Evolutionary conservation across 78 protist species (phyloP).

Genomic region (Planoprotostelium fungivorum): DNA sequence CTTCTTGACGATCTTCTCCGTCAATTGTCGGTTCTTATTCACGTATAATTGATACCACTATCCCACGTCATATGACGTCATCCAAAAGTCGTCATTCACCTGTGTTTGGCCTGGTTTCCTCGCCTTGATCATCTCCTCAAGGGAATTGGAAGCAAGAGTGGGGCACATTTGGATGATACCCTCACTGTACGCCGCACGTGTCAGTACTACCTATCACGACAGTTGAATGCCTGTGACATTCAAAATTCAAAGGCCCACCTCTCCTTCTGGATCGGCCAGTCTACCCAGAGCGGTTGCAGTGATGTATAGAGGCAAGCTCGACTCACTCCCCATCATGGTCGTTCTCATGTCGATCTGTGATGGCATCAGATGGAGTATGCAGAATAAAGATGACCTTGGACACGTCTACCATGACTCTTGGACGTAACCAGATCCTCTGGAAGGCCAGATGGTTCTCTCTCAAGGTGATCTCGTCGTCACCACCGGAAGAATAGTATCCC

Average conservation of each 20-base stretch:
- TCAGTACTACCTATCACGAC: neutral
- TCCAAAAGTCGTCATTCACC: neutral
- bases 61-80: neutral
- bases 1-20: slow-evolving; percentile 41
- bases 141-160: neutral
- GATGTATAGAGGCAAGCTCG: slow-evolving; percentile 19
- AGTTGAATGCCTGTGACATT: neutral
- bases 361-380: neutral
- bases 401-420: slow-evolving; percentile 38
- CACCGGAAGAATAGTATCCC: slow-evolving; percentile 44
- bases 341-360: slow-evolving; percentile 3
- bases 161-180: slow-evolving; percentile 1
- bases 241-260: neutral
- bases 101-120: neutral
- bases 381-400: neutral
- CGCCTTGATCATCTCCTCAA: neutral
- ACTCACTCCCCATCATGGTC: slow-evolving; percentile 13
- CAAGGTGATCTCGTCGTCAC: slow-evolving; percentile 41
- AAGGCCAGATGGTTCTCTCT: slow-evolving; percentile 37
- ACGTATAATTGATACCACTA: slow-evolving; percentile 77
- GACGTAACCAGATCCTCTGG: slow-evolving; percentile 28
- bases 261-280: slow-evolving; percentile 8
- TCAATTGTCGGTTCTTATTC: slow-evolving; percentile 40
- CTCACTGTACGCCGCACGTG: neutral
- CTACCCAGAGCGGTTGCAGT: slow-evolving; percentile 8